A percentile compares a stretch with the other conserved stretches of the same genome.
phyloP scores from a whole-genome alignment of 179 eudicot species.

The Gypsophila paniculata region DNA sequence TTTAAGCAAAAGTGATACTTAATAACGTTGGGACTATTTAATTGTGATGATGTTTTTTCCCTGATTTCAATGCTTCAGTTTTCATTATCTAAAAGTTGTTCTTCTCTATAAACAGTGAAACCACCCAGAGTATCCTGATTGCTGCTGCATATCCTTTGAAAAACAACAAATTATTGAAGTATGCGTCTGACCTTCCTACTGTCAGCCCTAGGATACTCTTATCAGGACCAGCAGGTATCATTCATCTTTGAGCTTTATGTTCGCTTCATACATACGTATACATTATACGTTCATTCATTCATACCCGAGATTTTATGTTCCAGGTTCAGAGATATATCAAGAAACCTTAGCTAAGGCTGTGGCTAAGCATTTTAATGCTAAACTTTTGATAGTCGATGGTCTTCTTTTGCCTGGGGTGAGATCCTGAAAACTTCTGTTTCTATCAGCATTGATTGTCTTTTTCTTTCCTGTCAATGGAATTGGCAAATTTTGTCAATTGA shows the following conservation, averaged over 20 bases:
- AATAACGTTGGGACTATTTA: too few species aligned
- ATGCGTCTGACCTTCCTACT: slow-evolving; percentile 65
- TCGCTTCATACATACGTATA: too few species aligned
- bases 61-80: not conserved
- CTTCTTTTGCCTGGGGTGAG: slow-evolving; percentile 78
- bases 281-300: slow-evolving; percentile 2
- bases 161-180: slow-evolving; percentile 52
- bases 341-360: slow-evolving; percentile 83
- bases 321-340: slow-evolving; percentile 96
- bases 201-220: slow-evolving; percentile 75
- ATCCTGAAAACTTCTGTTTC: not conserved
- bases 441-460: not conserved
- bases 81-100: slow-evolving; percentile 7
- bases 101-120: slow-evolving; percentile 55
- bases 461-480: not conserved
- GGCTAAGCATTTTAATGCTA: slow-evolving; percentile 74
- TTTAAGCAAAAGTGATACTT: too few species aligned
- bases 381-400: slow-evolving; percentile 68
- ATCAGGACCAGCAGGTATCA: slow-evolving; percentile 90
- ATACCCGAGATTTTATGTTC: slow-evolving; percentile 7
- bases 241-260: not conserved
- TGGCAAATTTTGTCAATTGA: not conserved
- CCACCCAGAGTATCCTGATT: slow-evolving; percentile 74
- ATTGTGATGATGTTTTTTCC: not conserved
- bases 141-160: slow-evolving; percentile 82